A percentile compares a stretch with the other conserved stretches of the same genome.
phyloP scores from a whole-genome alignment of 495 filamentous ascomycete species.

The Podospora bellae-mahoneyi region DNA sequence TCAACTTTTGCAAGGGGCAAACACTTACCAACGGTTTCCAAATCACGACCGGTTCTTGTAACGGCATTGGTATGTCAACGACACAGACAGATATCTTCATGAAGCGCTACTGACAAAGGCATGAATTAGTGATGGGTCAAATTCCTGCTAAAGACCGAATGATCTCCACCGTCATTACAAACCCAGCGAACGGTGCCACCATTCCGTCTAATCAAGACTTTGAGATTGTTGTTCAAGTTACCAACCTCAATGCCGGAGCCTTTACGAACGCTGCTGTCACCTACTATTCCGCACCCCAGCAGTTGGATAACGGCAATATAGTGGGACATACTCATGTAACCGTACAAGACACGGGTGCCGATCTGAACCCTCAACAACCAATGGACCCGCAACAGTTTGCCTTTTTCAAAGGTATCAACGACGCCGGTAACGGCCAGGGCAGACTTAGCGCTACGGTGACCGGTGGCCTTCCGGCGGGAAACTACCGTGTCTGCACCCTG shows the following conservation, averaged over 20 bases:
- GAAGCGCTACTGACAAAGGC: not conserved
- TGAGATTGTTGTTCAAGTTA: slow-evolving; percentile 50
- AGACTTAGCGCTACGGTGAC: slow-evolving; percentile 21
- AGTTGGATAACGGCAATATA: slow-evolving; percentile 41
- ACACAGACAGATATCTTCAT: not conserved
- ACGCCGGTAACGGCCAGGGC: slow-evolving; percentile 28
- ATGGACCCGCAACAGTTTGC: slow-evolving; percentile 38
- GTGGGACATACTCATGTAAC: slow-evolving; percentile 61
- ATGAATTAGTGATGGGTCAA: slow-evolving; percentile 54
- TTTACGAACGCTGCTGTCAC: slow-evolving; percentile 55
- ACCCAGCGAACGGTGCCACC: slow-evolving; percentile 39
- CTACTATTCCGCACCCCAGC: slow-evolving; percentile 59
- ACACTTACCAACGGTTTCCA: slow-evolving; percentile 54
- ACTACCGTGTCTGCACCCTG: slow-evolving; percentile 31
- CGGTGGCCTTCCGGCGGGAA: slow-evolving; percentile 27
- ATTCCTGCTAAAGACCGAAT: slow-evolving; percentile 55
- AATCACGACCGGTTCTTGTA: slow-evolving; percentile 50
- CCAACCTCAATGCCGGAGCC: slow-evolving; percentile 52
- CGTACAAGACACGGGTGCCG: slow-evolving; percentile 49
- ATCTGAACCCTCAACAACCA: slow-evolving; percentile 37
- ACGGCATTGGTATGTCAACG: slow-evolving; percentile 47
- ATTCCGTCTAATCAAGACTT: slow-evolving; percentile 46
- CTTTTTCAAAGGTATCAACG: slow-evolving; percentile 33
- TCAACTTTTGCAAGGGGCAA: slow-evolving; percentile 53
- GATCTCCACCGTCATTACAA: slow-evolving; percentile 55